Conservation (phyloP, 768 basidiomycete genomes). For the Mycena sanguinolenta region DNA sequence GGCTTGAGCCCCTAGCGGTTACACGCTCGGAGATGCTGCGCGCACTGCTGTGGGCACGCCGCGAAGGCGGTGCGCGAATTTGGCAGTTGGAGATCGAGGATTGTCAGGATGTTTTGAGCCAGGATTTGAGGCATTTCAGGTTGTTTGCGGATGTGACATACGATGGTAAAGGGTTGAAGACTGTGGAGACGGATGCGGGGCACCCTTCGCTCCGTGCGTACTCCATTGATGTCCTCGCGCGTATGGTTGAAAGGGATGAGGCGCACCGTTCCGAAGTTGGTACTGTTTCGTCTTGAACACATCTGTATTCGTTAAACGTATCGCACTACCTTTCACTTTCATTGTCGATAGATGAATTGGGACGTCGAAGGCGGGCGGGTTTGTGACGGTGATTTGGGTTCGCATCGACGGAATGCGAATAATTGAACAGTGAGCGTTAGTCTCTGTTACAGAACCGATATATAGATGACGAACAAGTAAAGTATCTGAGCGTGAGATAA, state of each 20-base stretch:
- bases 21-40: constrained; percentile 19
- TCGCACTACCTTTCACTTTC: too few relatives aligned
- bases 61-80: constrained; percentile 19
- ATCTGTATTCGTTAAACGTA: too few relatives aligned
- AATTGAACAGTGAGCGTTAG: too few relatives aligned
- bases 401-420: too few relatives aligned
- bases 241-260: not conserved
- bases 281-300: too few relatives aligned
- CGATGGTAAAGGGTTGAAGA: constrained; percentile 18
- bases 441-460: too few relatives aligned
- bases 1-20: not conserved
- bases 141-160: constrained; percentile 27
- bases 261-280: too few relatives aligned
- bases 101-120: constrained; percentile 18
- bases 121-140: constrained; percentile 15
- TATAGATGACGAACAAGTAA: too few relatives aligned
- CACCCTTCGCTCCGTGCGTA: not conserved
- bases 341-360: too few relatives aligned
- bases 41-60: constrained; percentile 35
- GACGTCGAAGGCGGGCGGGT: too few relatives aligned
- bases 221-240: not conserved
- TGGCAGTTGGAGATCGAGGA: constrained; percentile 31
- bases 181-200: not conserved
- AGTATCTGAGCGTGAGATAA: too few relatives aligned
- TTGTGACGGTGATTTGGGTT: too few relatives aligned